A percentile compares a stretch with the other conserved stretches of the same genome.
phyloP scores from a whole-genome alignment of 2,329 filamentous ascomycete genomes.

The Epichloe festucae region DNA sequence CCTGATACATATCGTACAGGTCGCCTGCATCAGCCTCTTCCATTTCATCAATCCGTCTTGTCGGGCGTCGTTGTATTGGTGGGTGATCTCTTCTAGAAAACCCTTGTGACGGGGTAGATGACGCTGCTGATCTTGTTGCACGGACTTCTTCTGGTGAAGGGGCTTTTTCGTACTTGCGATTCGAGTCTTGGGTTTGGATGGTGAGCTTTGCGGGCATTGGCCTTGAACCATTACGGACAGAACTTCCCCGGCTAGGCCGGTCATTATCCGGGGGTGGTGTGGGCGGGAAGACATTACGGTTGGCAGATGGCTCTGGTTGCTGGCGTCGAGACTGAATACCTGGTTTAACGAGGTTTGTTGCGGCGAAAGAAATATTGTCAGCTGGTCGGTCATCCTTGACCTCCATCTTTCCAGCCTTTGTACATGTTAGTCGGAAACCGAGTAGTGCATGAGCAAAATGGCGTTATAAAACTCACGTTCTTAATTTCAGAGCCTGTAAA shows the following conservation, averaged over 20 bases:
- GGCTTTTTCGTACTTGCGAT: constrained; percentile 42
- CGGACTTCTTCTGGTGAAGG: constrained; percentile 30
- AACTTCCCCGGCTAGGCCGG: constrained; percentile 45
- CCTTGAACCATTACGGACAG: constrained; percentile 48
- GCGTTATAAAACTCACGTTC: constrained; percentile 37
- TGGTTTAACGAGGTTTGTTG: constrained; percentile 83
- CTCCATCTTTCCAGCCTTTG: constrained; percentile 35
- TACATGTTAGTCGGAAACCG: constrained; percentile 7
- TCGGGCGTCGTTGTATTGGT: constrained; percentile 16
- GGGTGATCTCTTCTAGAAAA: constrained; percentile 28
- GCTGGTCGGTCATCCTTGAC: constrained; percentile 67
- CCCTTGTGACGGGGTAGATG: constrained; percentile 32
- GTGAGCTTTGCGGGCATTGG: constrained; percentile 50
- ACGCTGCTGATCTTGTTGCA: constrained; percentile 28
- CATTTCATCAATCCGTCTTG: constrained; percentile 31
- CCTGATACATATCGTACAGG: constrained; percentile 51
- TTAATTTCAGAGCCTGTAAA: constrained; percentile 71
- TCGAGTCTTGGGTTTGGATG: constrained; percentile 42
- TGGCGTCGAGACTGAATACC: constrained; percentile 69
- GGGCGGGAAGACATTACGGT: constrained; percentile 82
- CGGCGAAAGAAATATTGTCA: constrained; percentile 82
- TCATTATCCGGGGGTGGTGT: constrained; percentile 93
- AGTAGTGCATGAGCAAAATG: neutral
- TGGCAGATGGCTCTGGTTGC: constrained; percentile 70
- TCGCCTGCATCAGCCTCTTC: constrained; percentile 56